phyloP scores from a whole-genome alignment of 306 rosid species.

The Lithocarpus polystachyus region DNA sequence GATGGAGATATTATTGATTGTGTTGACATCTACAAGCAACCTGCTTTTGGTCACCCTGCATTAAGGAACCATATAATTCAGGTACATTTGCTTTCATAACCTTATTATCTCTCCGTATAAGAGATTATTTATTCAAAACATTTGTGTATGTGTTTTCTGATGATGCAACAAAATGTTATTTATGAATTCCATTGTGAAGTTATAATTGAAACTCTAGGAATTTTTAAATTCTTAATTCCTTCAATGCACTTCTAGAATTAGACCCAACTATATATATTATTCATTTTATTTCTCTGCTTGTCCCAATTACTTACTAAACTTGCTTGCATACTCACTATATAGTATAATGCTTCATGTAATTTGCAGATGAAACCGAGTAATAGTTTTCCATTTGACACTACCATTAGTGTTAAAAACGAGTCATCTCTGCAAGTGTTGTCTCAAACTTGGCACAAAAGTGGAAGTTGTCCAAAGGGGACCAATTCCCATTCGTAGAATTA shows the following conservation, averaged over 20 bases:
- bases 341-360: neutral
- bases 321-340: neutral
- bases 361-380: slow-evolving; percentile 44
- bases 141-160: no score
- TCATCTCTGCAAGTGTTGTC: neutral
- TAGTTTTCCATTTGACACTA: neutral
- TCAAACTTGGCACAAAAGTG: slow-evolving; percentile 63
- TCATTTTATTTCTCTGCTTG: no score
- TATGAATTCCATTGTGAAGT: no score
- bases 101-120: neutral
- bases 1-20: slow-evolving; percentile 66
- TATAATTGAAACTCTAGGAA: no score
- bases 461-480: slow-evolving; percentile 68
- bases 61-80: slow-evolving; percentile 47
- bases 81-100: slow-evolving; percentile 18
- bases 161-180: no score
- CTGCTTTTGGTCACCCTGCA: slow-evolving; percentile 56
- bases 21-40: slow-evolving; percentile 46
- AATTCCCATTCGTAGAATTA: slow-evolving; percentile 55
- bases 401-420: slow-evolving; percentile 1
- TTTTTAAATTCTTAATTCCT: no score
- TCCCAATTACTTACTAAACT: no score
- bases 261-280: no score
- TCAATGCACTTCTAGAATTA: no score
- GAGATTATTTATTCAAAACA: no score